phyloP scores from a whole-genome alignment of 2,329 filamentous ascomycete genomes.

The Hypoxylon sp. region DNA sequence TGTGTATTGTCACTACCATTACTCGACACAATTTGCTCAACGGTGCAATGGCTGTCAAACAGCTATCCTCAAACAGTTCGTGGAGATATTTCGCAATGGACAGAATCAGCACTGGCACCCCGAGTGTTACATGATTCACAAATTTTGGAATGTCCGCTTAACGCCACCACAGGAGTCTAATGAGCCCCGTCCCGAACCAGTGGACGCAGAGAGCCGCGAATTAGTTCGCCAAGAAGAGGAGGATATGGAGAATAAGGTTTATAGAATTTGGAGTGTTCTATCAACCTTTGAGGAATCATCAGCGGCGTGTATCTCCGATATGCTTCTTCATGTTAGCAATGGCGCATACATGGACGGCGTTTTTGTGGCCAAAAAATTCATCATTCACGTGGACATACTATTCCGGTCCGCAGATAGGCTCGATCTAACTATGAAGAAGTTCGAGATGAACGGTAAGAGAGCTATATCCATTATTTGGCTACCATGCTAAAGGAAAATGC shows the following conservation, averaged over 20 bases:
- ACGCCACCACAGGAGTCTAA: conserved; percentile 70
- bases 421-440: conserved; percentile 77
- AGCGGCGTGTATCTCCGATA: conserved; percentile 97
- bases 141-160: conserved; percentile 98
- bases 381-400: conserved; percentile 93
- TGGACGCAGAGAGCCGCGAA: conserved; percentile 76
- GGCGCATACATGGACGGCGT: conserved; percentile 96
- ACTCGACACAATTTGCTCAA: conserved; percentile 97
- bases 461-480: conserved; percentile 1
- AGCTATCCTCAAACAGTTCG: conserved; percentile 97
- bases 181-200: conserved; percentile 61
- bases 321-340: conserved; percentile 98
- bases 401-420: conserved; percentile 91
- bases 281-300: conserved; percentile 98
- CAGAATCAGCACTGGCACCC: conserved; percentile 99
- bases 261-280: conserved; percentile 96
- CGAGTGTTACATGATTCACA: conserved; percentile 99
- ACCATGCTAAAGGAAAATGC: conserved; percentile 46
- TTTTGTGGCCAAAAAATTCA: conserved; percentile 94
- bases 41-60: conserved; percentile 97
- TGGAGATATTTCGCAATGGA: conserved; percentile 97
- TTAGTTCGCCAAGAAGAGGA: conserved; percentile 89
- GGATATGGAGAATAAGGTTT: conserved; percentile 96
- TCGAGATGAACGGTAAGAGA: conserved; percentile 80
- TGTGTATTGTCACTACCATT: conserved; percentile 99